A percentile compares a stretch with the other conserved stretches of the same genome.
Conservation (phyloP, 2,329 filamentous ascomycete species). For the Cladophialophora chaetospira region DNA sequence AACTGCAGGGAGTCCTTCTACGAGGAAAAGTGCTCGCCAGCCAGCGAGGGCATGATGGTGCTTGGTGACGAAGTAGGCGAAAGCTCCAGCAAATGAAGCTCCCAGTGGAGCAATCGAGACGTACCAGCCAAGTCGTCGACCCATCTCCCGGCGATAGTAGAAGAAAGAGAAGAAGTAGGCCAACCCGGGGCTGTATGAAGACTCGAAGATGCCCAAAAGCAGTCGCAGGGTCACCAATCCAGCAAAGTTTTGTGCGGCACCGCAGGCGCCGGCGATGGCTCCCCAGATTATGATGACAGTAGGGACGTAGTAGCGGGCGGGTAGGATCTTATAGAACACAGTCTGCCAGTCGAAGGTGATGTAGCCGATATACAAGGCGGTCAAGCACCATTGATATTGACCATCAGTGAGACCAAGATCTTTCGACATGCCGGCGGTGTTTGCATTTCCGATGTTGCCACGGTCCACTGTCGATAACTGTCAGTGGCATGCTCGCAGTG, state of each 20-base stretch:
- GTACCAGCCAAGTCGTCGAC: constrained; percentile 59
- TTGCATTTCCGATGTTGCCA: constrained; percentile 67
- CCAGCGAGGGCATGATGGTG: constrained; percentile 69
- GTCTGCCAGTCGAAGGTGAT: constrained; percentile 68
- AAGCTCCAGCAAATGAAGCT: constrained; percentile 73
- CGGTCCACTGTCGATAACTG: constrained; percentile 62
- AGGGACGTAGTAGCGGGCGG: constrained; percentile 54
- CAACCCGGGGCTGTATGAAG: constrained; percentile 45
- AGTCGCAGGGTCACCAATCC: constrained; percentile 47
- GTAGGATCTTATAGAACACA: constrained; percentile 61
- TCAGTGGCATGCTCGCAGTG: too few species aligned
- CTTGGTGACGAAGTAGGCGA: constrained; percentile 66
- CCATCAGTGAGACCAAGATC: constrained; percentile 55
- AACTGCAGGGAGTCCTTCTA: constrained; percentile 83
- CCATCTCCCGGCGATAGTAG: constrained; percentile 60
- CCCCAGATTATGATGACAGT: constrained; percentile 47
- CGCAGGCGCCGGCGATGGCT: constrained; percentile 40
- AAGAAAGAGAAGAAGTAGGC: constrained; percentile 59
- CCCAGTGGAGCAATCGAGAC: constrained; percentile 65
- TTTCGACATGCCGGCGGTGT: constrained; percentile 57
- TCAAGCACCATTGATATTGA: constrained; percentile 64
- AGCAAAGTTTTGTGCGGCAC: constrained; percentile 42
- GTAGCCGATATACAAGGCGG: constrained; percentile 64
- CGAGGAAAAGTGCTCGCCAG: constrained; percentile 79
- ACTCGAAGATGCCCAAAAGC: constrained; percentile 43